These are phyloP conservation scores for Fusarium sacchari DNA, from an alignment of 2,329 filamentous ascomycete species.

Conservation along the genomic window DNA sequence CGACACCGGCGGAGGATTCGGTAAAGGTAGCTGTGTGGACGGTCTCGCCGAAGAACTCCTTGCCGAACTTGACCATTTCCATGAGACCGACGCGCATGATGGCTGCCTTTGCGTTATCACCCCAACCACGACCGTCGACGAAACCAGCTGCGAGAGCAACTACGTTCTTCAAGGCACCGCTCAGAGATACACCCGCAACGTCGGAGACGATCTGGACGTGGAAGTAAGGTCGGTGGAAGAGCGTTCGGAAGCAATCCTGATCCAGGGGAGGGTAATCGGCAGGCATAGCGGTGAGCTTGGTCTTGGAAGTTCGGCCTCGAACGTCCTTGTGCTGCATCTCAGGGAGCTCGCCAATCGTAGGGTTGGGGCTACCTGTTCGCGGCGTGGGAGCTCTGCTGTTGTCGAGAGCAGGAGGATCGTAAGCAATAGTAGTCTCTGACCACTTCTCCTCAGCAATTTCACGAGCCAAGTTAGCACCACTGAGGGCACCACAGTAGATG, in stretches of 20 bases:
- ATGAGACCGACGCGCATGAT: slow-evolving; percentile 96
- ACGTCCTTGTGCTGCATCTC: slow-evolving; percentile 75
- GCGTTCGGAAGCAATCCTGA: slow-evolving; percentile 81
- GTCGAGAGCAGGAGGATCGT: slow-evolving; percentile 90
- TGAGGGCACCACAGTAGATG: slow-evolving; percentile 96
- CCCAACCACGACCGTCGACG: slow-evolving; percentile 95
- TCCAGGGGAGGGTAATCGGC: slow-evolving; percentile 86
- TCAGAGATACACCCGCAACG: slow-evolving; percentile 95
- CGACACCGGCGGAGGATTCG: slow-evolving; percentile 94
- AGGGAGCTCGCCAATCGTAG: slow-evolving; percentile 62
- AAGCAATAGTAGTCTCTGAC: slow-evolving; percentile 96
- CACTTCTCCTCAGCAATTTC: slow-evolving; percentile 97
- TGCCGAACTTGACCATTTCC: slow-evolving; percentile 96
- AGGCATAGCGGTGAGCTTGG: slow-evolving; percentile 79
- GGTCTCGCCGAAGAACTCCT: slow-evolving; percentile 88
- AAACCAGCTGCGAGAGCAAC: slow-evolving; percentile 94
- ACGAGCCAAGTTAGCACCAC: slow-evolving; percentile 93
- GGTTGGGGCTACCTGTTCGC: slow-evolving; percentile 58
- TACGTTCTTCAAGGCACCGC: slow-evolving; percentile 96
- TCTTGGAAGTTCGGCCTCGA: slow-evolving; percentile 72
- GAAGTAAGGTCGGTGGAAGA: slow-evolving; percentile 98
- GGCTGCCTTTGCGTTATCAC: slow-evolving; percentile 98
- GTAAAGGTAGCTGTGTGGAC: slow-evolving; percentile 89
- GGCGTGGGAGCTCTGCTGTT: slow-evolving; percentile 74
- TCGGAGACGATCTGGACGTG: slow-evolving; percentile 94